Evolutionary conservation across 1,284 basidiomycete species (phyloP).

Genomic region (Entoloma clypeatum): DNA sequence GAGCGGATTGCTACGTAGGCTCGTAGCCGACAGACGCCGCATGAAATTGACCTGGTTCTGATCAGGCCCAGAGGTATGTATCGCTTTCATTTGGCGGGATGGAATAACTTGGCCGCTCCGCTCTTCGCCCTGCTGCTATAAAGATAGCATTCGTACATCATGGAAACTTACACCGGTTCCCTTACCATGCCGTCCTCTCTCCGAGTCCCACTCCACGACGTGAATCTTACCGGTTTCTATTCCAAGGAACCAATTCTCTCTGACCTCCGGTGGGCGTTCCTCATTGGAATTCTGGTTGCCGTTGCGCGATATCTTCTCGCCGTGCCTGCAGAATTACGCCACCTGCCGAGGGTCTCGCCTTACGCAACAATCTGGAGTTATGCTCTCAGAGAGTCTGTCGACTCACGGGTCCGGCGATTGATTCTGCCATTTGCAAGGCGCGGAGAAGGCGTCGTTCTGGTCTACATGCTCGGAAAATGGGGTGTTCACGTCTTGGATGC

Average conservation of each 20-base stretch:
- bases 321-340: conserved; percentile 21
- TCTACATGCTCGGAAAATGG: conserved; percentile 27
- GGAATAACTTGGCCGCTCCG: too few relatives aligned
- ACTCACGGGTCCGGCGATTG: conserved; percentile 18
- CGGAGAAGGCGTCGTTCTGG: conserved; percentile 22
- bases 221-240: conserved; percentile 6
- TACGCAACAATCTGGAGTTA: conserved; percentile 24
- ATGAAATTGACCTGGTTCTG: too few relatives aligned
- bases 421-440: conserved; percentile 21
- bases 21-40: too few relatives aligned
- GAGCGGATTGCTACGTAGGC: too few relatives aligned
- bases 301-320: conserved; percentile 15
- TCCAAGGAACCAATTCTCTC: conserved; percentile 3
- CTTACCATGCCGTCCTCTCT: conserved; percentile 4
- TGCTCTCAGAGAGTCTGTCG: conserved; percentile 21
- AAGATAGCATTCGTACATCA: too few relatives aligned
- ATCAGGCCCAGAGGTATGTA: too few relatives aligned
- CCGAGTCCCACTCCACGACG: conserved; percentile 6
- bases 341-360: conserved; percentile 22
- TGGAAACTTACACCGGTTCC: too few relatives aligned
- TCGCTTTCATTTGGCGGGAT: too few relatives aligned
- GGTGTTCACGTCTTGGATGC: conserved; percentile 23
- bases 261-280: conserved; percentile 9
- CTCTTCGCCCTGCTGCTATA: too few relatives aligned
- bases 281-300: conserved; percentile 3